These are phyloP conservation scores for Copromyces sp. DNA, from an alignment of 495 filamentous ascomycete species.

Conservation along the genomic window DNA sequence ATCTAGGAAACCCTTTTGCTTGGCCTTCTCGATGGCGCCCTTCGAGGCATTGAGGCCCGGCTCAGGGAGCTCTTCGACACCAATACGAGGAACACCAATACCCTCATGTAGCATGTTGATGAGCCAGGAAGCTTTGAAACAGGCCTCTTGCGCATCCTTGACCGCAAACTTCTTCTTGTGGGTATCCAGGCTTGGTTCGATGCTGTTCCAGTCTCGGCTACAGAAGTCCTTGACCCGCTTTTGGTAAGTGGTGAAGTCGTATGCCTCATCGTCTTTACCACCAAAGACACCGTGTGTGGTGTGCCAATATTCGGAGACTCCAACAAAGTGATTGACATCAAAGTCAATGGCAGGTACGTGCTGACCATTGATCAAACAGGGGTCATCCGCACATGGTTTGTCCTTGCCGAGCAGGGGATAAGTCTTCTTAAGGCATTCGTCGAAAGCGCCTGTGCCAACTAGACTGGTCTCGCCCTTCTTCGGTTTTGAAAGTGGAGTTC, in stretches of 20 bases:
- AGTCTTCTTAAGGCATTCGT: conserved; percentile 72
- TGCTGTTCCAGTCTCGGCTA: conserved; percentile 66
- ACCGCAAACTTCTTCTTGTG: conserved; percentile 46
- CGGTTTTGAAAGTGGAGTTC: conserved; percentile 31
- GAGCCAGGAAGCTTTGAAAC: conserved; percentile 97
- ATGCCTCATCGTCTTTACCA: conserved; percentile 68
- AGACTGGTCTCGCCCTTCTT: conserved; percentile 34
- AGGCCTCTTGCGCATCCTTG: conserved; percentile 70
- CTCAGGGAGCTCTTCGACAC: conserved; percentile 49
- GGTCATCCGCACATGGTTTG: conserved; percentile 67
- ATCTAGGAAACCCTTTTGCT: conserved; percentile 71
- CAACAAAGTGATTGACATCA: conserved; percentile 94
- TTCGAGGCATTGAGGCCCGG: conserved; percentile 64
- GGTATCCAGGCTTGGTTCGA: conserved; percentile 50
- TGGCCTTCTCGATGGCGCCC: conserved; percentile 54
- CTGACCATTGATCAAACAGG: conserved; percentile 79
- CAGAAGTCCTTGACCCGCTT: conserved; percentile 77
- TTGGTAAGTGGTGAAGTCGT: conserved; percentile 89
- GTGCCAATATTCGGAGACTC: conserved; percentile 98
- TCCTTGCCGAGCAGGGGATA: conserved; percentile 87
- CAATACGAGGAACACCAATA: conserved; percentile 86
- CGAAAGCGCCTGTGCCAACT: conserved; percentile 74
- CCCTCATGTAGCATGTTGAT: conserved; percentile 94
- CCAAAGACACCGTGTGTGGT: conserved; percentile 93
- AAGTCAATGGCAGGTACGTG: conserved; percentile 97